Base-by-base conservation (phyloP, 257 asterid genomes). In the Galeopsis tetrahit region DNA sequence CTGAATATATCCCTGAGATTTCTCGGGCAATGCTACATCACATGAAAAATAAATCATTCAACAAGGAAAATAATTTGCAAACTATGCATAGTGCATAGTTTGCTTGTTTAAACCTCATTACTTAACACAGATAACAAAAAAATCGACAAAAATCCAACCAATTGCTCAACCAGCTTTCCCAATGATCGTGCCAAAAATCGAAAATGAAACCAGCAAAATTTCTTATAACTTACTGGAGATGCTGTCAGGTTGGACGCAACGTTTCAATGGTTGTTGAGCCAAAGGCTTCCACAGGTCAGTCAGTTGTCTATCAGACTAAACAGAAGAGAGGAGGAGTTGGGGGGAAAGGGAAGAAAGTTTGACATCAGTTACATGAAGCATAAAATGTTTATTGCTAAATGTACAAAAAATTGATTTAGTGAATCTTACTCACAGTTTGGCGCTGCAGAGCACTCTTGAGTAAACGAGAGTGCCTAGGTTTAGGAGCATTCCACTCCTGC, bases 401-500 rank as follows among this genome's bases (percentile, higher is more conserved):
- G 34, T 58, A 71, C 35, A 51, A 7, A 65, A 40, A 46, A 34
- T 17, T 17, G 35, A 56, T 74, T 61, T 10, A 49, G 36, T 58
- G 36, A 73, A 66, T 56, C 76, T 69, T 75, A 77, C 96, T 90
- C 85, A 95, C 99, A 81, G 83, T 84, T 85, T 86, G 77, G 9
- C 89, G 92, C 48, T 78, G 91, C 55, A 88, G 77, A 56, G 97
- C 98, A 78, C 91, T 84, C 84, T 86, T 88, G 17, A 93, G 87
- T 66, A 95, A 81, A 62, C 86, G 87, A 57, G 98, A 85, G 72
- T 92, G 99, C 76, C 97, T 87, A 72, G 95, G 93, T 71, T 95
- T 95, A 21, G 95, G 90, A 71, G 90, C 86, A 84, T 87, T 90
- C 95, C 92, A 91, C 62, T 86, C 97, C 97, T 91, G 87, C 78